Conservation (phyloP, 106 monocot genomes). For the Acorus gramineus region DNA sequence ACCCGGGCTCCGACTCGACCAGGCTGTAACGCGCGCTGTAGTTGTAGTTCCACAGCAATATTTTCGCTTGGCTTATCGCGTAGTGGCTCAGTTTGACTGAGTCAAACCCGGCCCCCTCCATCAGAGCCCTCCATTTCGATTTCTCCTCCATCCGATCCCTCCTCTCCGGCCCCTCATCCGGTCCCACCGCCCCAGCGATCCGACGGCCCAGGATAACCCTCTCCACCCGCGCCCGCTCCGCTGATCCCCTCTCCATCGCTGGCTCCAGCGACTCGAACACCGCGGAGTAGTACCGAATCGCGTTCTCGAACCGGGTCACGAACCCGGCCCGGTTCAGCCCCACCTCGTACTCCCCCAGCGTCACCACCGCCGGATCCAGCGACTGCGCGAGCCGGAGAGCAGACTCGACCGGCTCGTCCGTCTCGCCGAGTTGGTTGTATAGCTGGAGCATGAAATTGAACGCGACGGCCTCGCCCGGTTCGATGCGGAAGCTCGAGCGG, state of each 20-base stretch:
- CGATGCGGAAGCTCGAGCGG: conserved; percentile 30
- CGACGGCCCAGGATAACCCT: conserved; percentile 50
- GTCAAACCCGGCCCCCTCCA: conserved; percentile 59
- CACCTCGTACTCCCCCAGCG: conserved; percentile 75
- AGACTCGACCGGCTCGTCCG: conserved; percentile 18
- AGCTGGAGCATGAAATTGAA: conserved; percentile 97
- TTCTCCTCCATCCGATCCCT: conserved; percentile 56
- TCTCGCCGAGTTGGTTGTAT: conserved; percentile 43
- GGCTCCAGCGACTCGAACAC: conserved; percentile 79
- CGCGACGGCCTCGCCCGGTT: conserved; percentile 54
- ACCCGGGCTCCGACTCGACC: conserved; percentile 48
- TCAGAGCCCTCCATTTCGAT: conserved; percentile 50
- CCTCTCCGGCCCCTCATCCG: conserved; percentile 18
- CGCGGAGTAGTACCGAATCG: conserved; percentile 53
- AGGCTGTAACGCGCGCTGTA: conserved; percentile 69
- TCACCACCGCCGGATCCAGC: conserved; percentile 60
- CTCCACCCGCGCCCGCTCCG: conserved; percentile 52
- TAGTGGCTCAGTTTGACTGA: conserved; percentile 59
- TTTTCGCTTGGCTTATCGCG: conserved; percentile 83
- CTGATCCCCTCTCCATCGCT: conserved; percentile 51
- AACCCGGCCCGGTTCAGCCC: conserved; percentile 42
- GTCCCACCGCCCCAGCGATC: conserved; percentile 37
- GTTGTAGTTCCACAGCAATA: conserved; percentile 85
- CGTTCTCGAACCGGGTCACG: conserved; percentile 46
- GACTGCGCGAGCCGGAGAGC: conserved; percentile 51